Evolutionary conservation across 163 green algal genomes (phyloP).

Genomic region (Scenedesmus sp.): DNA sequence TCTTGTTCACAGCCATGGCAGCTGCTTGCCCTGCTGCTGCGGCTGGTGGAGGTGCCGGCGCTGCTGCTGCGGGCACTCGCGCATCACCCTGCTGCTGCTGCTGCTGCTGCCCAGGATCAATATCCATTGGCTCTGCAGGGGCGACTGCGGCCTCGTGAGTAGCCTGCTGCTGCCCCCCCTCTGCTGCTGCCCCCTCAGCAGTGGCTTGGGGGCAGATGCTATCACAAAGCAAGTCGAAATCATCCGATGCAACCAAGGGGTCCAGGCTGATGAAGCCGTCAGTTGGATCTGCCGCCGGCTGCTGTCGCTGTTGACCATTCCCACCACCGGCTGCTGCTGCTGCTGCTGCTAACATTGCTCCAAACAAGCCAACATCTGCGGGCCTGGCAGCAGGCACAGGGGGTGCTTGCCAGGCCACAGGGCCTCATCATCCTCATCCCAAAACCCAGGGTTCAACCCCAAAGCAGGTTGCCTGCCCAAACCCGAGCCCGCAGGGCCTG

Average conservation of each 20-base stretch:
- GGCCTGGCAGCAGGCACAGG: constrained; percentile 5
- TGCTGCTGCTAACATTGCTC: neutral
- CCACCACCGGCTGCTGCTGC: neutral
- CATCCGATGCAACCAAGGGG: neutral
- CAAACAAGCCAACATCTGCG: neutral
- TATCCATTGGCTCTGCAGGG: neutral
- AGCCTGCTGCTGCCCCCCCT: neutral
- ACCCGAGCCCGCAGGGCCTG: neutral
- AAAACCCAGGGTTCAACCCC: neutral
- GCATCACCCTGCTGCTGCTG: neutral
- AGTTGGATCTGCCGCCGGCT: neutral
- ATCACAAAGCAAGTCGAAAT: neutral
- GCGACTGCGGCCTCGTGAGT: neutral
- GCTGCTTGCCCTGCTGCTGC: neutral
- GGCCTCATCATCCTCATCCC: constrained; percentile 28
- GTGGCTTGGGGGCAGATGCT: neutral
- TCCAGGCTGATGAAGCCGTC: neutral
- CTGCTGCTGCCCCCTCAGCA: neutral
- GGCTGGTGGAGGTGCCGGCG: neutral
- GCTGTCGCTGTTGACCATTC: neutral
- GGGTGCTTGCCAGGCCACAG: constrained; percentile 5
- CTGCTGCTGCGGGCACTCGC: neutral
- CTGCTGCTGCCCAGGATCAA: constrained; percentile 5
- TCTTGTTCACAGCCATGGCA: neutral
- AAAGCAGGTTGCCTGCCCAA: neutral